Evolutionary conservation across 768 basidiomycete genomes (phyloP).

Genomic region (Sporobolomyces roseus): DNA sequence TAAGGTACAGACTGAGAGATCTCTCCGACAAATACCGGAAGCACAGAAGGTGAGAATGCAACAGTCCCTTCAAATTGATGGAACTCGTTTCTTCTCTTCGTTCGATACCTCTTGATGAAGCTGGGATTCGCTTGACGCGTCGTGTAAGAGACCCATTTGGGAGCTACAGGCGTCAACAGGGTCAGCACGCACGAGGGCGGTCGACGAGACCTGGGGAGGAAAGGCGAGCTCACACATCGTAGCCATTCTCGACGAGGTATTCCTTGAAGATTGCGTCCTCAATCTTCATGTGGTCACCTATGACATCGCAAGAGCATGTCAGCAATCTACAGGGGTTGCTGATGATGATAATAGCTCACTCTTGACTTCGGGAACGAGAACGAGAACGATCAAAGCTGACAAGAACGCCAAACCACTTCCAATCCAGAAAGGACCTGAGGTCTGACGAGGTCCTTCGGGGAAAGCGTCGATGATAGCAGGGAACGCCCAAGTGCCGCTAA

Average conservation of each 20-base stretch:
- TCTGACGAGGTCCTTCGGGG: conserved; percentile 17
- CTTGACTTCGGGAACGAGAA: conserved; percentile 69
- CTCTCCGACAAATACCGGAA: too few relatives aligned
- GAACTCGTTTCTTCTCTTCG: too few relatives aligned
- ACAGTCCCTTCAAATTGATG: too few relatives aligned
- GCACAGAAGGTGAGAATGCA: too few relatives aligned
- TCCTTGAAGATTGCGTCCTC: conserved; percentile 63
- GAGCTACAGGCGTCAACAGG: too few relatives aligned
- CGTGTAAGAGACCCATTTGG: too few relatives aligned
- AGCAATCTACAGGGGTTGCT: background rate
- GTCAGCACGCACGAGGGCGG: too few relatives aligned
- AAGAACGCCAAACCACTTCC: conserved; percentile 64
- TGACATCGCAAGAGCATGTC: background rate
- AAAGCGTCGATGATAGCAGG: conserved; percentile 41
- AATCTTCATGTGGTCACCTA: conserved; percentile 17
- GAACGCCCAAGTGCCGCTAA: conserved; percentile 48
- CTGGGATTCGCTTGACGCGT: too few relatives aligned
- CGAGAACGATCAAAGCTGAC: conserved; percentile 66
- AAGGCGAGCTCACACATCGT: conserved; percentile 53
- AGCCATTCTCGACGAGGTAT: conserved; percentile 74
- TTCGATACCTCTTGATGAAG: too few relatives aligned
- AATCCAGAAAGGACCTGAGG: conserved; percentile 32
- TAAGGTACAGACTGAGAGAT: too few relatives aligned
- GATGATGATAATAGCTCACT: background rate
- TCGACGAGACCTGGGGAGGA: too few relatives aligned